Percentiles rank a stretch among this genome's conserved stretches.
Evolutionary conservation across 257 asterid species (phyloP).

Genomic region (Galeopsis tetrahit): DNA sequence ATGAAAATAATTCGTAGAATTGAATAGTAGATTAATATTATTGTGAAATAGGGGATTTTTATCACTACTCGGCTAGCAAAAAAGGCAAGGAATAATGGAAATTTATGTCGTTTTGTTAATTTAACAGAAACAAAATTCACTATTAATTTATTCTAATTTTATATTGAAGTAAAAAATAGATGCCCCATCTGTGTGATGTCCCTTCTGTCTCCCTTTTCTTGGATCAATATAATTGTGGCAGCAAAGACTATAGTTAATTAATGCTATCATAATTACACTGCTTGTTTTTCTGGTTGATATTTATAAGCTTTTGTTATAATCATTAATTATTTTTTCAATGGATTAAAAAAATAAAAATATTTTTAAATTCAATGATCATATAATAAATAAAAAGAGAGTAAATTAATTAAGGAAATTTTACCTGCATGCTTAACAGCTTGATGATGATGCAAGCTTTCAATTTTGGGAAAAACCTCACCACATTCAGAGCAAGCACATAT

Average conservation of each 20-base stretch:
- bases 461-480: conserved; percentile 89
- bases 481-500: conserved; percentile 84
- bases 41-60: background rate
- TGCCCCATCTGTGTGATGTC: background rate
- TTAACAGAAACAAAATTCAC: background rate
- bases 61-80: conserved; percentile 10
- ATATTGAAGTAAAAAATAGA: too few species aligned
- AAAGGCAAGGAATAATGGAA: conserved; percentile 28
- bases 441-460: conserved; percentile 90
- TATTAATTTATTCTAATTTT: background rate
- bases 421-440: conserved; percentile 95
- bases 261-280: background rate
- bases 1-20: background rate
- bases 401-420: conserved; percentile 15
- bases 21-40: background rate
- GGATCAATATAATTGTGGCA: background rate
- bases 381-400: too few species aligned
- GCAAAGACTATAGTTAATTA: conserved; percentile 16
- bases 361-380: too few species aligned
- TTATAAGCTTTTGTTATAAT: too few species aligned
- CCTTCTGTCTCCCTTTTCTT: background rate
- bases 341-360: too few species aligned
- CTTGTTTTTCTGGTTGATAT: too few species aligned
- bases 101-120: background rate
- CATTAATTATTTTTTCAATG: too few species aligned